Evolutionary conservation across 1,139 yeast species (phyloP).

Genomic region (Suhomyces taliae): DNA sequence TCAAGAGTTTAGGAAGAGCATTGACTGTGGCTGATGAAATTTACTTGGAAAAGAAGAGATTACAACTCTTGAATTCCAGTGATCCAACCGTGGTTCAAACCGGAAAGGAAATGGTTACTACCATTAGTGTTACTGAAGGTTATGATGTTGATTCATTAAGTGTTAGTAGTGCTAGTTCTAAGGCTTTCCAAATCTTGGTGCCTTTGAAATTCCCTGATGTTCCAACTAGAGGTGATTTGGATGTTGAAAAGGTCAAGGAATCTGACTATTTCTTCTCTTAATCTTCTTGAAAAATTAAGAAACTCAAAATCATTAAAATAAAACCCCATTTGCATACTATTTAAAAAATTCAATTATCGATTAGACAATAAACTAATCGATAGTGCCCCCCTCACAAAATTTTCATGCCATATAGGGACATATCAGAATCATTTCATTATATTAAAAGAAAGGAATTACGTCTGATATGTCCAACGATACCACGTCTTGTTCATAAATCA

Average conservation of each 20-base stretch:
- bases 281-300: background rate
- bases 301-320: background rate
- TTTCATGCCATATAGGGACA: no score
- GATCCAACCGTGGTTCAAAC: slow-evolving; percentile 48
- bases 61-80: slow-evolving; percentile 51
- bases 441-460: no score
- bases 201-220: slow-evolving; percentile 74
- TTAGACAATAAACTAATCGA: background rate
- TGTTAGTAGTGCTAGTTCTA: slow-evolving; percentile 27
- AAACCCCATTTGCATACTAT: background rate
- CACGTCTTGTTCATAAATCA: no score
- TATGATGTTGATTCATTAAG: slow-evolving; percentile 28
- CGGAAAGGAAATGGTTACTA: slow-evolving; percentile 66
- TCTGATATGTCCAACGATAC: no score
- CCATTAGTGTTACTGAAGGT: slow-evolving; percentile 64
- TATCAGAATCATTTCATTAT: no score
- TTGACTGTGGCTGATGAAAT: slow-evolving; percentile 74
- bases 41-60: slow-evolving; percentile 65
- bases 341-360: background rate
- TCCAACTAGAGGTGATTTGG: slow-evolving; percentile 83
- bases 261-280: slow-evolving; percentile 78
- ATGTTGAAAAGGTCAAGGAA: slow-evolving; percentile 67
- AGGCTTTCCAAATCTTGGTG: slow-evolving; percentile 41
- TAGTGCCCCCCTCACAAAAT: background rate
- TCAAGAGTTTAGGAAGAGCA: slow-evolving; percentile 53